Conservation (phyloP, 371 early-diverging fungal species). For the Mucor lusitanicus region DNA sequence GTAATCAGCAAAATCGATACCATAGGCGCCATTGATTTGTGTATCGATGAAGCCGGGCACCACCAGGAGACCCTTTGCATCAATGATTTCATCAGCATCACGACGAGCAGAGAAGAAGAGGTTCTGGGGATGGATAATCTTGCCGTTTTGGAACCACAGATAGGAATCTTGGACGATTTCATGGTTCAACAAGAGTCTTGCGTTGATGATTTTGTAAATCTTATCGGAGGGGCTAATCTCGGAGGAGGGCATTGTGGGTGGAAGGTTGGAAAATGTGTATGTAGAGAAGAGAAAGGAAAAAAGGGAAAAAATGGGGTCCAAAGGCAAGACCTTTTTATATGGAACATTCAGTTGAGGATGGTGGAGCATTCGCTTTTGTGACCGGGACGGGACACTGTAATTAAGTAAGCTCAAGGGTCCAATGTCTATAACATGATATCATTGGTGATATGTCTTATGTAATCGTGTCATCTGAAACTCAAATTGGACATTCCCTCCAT, state of each 20-base stretch:
- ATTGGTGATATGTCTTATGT: constrained; percentile 7
- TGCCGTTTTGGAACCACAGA: constrained; percentile 78
- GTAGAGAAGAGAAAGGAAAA: neutral
- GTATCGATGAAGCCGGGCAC: constrained; percentile 84
- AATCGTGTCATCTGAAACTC: constrained; percentile 2
- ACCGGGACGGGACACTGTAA: constrained; percentile 5
- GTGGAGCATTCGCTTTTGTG: neutral
- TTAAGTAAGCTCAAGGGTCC: constrained; percentile 16
- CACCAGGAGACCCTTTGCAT: constrained; percentile 73
- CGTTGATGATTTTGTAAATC: constrained; percentile 80
- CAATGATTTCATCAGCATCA: constrained; percentile 72
- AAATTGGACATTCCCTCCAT: neutral
- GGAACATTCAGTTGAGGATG: neutral
- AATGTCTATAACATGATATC: neutral
- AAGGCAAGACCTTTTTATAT: neutral
- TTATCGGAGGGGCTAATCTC: constrained; percentile 27
- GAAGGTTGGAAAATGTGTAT: neutral
- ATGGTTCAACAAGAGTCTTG: constrained; percentile 73
- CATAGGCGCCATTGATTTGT: constrained; percentile 87
- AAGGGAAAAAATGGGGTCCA: neutral
- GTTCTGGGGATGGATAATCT: constrained; percentile 75
- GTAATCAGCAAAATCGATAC: constrained; percentile 78
- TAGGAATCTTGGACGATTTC: constrained; percentile 70
- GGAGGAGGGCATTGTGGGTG: constrained; percentile 2
- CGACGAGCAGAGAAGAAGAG: constrained; percentile 71